phyloP scores from a whole-genome alignment of 164 flowering plant genomes.

The Magnolia officinalis region DNA sequence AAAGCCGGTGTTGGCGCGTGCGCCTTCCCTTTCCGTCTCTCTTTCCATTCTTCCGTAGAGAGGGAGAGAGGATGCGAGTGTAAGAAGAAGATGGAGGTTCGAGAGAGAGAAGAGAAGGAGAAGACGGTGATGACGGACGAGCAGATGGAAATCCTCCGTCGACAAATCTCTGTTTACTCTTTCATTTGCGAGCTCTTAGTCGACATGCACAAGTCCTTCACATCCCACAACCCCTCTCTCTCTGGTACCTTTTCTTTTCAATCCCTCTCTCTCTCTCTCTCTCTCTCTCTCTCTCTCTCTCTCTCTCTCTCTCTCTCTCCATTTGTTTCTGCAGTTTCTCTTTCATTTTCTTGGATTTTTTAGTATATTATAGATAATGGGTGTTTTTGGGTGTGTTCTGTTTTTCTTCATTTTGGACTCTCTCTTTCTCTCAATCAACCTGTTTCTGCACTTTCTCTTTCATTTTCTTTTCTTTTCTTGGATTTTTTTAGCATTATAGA shows the following conservation, averaged over 20 bases:
- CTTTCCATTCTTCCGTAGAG: not conserved
- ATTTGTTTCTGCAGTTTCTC: not conserved
- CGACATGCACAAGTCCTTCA: slow-evolving; percentile 62
- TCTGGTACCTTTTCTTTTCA: slow-evolving; percentile 30
- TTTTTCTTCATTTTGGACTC: too few relatives aligned
- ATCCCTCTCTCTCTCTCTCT: not conserved
- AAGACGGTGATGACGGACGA: slow-evolving; percentile 89
- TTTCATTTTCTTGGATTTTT: not conserved
- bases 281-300: slow-evolving; percentile 4
- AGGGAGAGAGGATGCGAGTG: not conserved
- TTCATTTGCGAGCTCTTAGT: slow-evolving; percentile 75
- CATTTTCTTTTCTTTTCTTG: too few relatives aligned
- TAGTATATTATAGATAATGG: too few relatives aligned
- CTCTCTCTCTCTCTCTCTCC: not conserved
- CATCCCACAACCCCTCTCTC: slow-evolving; percentile 53
- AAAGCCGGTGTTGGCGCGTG: not conserved
- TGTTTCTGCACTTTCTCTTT: too few relatives aligned
- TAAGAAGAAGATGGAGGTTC: not conserved
- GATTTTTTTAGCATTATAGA: too few relatives aligned
- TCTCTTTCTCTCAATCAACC: not conserved
- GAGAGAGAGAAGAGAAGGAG: slow-evolving; percentile 13
- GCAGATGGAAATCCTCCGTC: slow-evolving; percentile 70
- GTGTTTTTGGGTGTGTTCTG: too few relatives aligned
- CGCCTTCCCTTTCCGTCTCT: not conserved
- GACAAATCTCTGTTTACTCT: slow-evolving; percentile 72